Base-by-base conservation (phyloP, 352 stramenopile genomes). In the Phytopythium litorale region DNA sequence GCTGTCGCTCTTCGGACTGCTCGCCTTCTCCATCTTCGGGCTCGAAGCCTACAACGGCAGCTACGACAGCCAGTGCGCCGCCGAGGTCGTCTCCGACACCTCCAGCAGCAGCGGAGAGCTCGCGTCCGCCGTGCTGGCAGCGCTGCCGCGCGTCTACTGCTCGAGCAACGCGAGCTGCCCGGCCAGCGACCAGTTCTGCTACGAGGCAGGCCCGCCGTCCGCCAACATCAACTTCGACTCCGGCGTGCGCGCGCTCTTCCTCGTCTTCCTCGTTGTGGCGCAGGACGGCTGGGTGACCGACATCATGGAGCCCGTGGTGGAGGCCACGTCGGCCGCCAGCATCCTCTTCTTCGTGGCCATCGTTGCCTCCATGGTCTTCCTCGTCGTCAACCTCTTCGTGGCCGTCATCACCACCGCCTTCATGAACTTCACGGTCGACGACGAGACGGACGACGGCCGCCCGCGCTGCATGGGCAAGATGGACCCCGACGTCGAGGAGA, bases 391-490 rank as follows among this genome's bases (percentile, higher is more conserved):
- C 40, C 56, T 93, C 8, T 93, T 93, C 49, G 84, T 93, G 19
- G 84, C 84, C 12, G 84, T 91, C 30, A 93, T 93, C 64, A 93
- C 84, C 6, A 93, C 84, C 4, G 78, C 81, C 16, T 93, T 93
- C 58, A 93, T 93, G 81, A 92, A 87, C 49, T 90, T 89, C 37
- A 83, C 79, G 12, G 68, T 87, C 15, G 83, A 88, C 53, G 75
- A 73, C 6, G 64, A 76, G 12, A 61, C 58, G 25, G 73, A 81
- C 16, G 61, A 68, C 21, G 69, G 65, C 19, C 71, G 71, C 2
- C 67, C 69, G 1, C 63, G 73, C 5, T 81, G 64, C 40, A 84
- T 84, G 73, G 70, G 78, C 38, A 87, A 89, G 51, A 74, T 90
- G 59, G 69, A 85, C 48, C 74, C 66, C 4, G 53, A 72, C 5